Base-by-base conservation (phyloP, 768 basidiomycete genomes). In the Xanthoconium purpureum region DNA sequence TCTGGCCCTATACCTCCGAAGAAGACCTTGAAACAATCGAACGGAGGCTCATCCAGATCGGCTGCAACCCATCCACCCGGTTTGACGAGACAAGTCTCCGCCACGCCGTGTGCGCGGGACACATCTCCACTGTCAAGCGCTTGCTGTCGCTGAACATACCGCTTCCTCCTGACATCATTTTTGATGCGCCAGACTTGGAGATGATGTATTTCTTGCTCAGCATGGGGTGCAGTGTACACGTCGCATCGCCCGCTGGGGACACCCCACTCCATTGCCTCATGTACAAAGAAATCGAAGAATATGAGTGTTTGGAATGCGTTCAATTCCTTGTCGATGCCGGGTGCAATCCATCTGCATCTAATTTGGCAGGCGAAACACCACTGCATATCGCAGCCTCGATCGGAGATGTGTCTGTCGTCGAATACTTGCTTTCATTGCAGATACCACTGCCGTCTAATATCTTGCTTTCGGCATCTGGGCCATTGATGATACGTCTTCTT, bases 1-100 rank as follows among this genome's bases (percentile, higher is more conserved):
- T 24, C 45, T 30, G 7, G 6, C 12, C 6, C 15, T 11, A 17
- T 5, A 5, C 18, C 15, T 43, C 50, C 5, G 14, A 51, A 20
- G 28, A 52, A 12, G 53, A 57, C 18, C 11, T 52, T 0, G 17
- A 28, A 3, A 6, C 15, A 3, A 55, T 60, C 2, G 6, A 38
- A 47, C 46, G 40, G 15, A 63, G 61, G 35, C 40, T 63, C 3
- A 0, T 40, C 14, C 62, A 63, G n/a, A 11, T 53, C 0, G 55
- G 58, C 9, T 52, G 30, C 3, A 29, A 63, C 2, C 36, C 44
- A 2, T 37, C 47, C 11, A 8, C 13, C 17, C 32, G 13, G 8
- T 39, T 44, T 6, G 4, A 44, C 6, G 29, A 52, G 29, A 29
- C 39, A 5, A 44, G 17, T 5, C 40, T 63, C 18, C 32, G 24